These are phyloP conservation scores for Citrullus amarus DNA, from an alignment of 306 rosid genomes.

Conservation along the genomic window DNA sequence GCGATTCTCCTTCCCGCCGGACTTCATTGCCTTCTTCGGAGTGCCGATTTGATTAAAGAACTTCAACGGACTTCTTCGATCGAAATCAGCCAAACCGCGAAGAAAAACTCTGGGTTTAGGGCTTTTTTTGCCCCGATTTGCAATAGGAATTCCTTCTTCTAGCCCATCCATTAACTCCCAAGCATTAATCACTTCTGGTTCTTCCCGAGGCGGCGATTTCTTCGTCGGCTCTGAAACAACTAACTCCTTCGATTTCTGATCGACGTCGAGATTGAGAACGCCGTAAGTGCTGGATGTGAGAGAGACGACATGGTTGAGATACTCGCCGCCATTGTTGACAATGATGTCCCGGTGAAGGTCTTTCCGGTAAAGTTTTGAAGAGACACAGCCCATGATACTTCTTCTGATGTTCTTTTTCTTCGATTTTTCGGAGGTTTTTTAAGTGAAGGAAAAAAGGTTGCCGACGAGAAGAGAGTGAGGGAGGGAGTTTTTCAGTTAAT, in stretches of 20 bases:
- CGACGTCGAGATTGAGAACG: slow-evolving; percentile 52
- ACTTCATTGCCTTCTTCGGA: slow-evolving; percentile 38
- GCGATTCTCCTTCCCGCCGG: slow-evolving; percentile 66
- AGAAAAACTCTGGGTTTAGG: slow-evolving; percentile 52
- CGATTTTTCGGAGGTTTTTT: neutral
- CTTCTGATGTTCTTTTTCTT: neutral
- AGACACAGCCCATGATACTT: slow-evolving; percentile 71
- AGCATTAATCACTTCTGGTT: slow-evolving; percentile 58
- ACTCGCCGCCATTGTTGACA: slow-evolving; percentile 43
- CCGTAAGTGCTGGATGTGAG: slow-evolving; percentile 84
- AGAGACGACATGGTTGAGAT: slow-evolving; percentile 63
- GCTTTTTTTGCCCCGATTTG: slow-evolving; percentile 43
- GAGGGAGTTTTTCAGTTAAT: slow-evolving; percentile 5
- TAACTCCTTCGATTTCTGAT: slow-evolving; percentile 15
- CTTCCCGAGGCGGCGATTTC: slow-evolving; percentile 24
- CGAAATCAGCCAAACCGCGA: slow-evolving; percentile 49
- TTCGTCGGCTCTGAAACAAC: slow-evolving; percentile 18
- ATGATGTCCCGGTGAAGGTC: slow-evolving; percentile 35
- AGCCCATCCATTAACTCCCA: slow-evolving; percentile 99
- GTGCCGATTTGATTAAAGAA: slow-evolving; percentile 63
- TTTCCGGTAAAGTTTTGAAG: slow-evolving; percentile 57
- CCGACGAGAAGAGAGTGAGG: slow-evolving; percentile 18
- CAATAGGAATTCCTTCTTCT: slow-evolving; percentile 56
- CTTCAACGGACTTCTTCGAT: slow-evolving; percentile 53
- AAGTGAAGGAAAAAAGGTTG: neutral